Conservation (phyloP, 345 rosid genomes). For the Boechera divaricarpa region DNA sequence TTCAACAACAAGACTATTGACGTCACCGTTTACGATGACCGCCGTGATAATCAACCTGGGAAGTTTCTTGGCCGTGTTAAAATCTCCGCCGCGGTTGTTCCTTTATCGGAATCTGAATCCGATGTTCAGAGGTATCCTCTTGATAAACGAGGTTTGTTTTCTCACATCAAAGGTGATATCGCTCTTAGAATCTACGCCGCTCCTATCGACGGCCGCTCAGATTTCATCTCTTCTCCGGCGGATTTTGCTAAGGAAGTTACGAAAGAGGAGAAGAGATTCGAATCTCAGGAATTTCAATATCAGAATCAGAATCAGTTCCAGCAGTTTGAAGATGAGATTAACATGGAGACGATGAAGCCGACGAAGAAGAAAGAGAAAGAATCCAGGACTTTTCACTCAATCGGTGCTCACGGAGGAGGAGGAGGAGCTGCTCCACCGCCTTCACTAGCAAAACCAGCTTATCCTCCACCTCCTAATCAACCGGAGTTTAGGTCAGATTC, state of each 20-base stretch:
- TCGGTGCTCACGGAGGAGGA: slow-evolving; percentile 51
- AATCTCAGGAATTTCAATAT: slow-evolving; percentile 40
- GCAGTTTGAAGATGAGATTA: slow-evolving; percentile 35
- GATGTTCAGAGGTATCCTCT: slow-evolving; percentile 73
- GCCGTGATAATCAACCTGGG: slow-evolving; percentile 51
- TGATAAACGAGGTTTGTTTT: slow-evolving; percentile 80
- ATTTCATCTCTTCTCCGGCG: slow-evolving; percentile 15
- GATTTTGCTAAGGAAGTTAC: slow-evolving; percentile 16
- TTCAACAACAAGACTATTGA: slow-evolving; percentile 57
- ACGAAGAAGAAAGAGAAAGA: slow-evolving; percentile 67
- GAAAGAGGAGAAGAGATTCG: slow-evolving; percentile 42
- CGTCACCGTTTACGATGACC: slow-evolving; percentile 65
- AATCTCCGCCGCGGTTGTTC: slow-evolving; percentile 68
- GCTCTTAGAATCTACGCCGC: slow-evolving; percentile 59
- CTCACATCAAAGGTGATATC: slow-evolving; percentile 76
- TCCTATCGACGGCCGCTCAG: slow-evolving; percentile 39
- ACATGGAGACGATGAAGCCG: slow-evolving; percentile 48
- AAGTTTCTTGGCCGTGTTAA: slow-evolving; percentile 84
- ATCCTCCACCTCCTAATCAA: slow-evolving; percentile 37
- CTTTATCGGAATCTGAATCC: slow-evolving; percentile 65
- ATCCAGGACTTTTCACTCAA: slow-evolving; percentile 75
- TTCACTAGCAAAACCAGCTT: slow-evolving; percentile 13
- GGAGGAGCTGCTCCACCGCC: slow-evolving; percentile 47
- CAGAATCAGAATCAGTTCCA: slow-evolving; percentile 27
- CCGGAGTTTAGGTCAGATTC: slow-evolving; percentile 62